Evolutionary conservation across 2,329 filamentous ascomycete genomes (phyloP), one percentile per base, ranked within the genome.

Genomic region (Acarospora socialis): DNA sequence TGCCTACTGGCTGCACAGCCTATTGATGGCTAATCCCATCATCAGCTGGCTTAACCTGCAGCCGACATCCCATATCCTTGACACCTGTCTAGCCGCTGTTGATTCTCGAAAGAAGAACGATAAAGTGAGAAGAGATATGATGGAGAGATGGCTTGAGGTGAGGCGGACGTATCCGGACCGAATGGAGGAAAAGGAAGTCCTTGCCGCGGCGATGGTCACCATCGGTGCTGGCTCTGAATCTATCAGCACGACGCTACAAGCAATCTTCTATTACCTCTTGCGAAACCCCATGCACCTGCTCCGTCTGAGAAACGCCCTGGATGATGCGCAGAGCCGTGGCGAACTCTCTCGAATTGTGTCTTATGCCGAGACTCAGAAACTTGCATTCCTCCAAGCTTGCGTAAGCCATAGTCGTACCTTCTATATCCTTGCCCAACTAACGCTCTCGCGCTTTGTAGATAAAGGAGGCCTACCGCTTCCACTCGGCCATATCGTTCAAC

Each of bases 181-280:
- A 2, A 43, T 55, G 36, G 40, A 44, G 1, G 50, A 55, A 35
- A 42, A 42, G 4, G 55, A 59, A 19, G 46, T 60, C 14, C 42
- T 52, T 9, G 44, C 43, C 4, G 47, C 49, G 3, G 52, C 52
- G 2, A 46, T 52, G n/a, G 48, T 41, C 4, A 57, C 47, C 27
- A 38, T 59, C 3, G 54, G 54, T 3, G 56, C 56, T 4, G 56
- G 56, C 1, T 47, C 47, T 0, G 59, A 60, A 31, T 59, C 56
- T 2, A 50, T 53, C 7, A 52, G 48, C 26, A 46, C 51, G 1
- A 50, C 50, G 1, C 39, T 54, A 5, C 53, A 57, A 26, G 46
- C 47, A 1, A 48, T 59, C 13, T 38, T 57, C 14, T 59, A 60
- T 34, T 44, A 48, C 20, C 21, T 61, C 10, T 34, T 60, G 3